These are phyloP conservation scores for Colletotrichum tropicale DNA, from an alignment of 2,329 filamentous ascomycete genomes.

Conservation along the genomic window DNA sequence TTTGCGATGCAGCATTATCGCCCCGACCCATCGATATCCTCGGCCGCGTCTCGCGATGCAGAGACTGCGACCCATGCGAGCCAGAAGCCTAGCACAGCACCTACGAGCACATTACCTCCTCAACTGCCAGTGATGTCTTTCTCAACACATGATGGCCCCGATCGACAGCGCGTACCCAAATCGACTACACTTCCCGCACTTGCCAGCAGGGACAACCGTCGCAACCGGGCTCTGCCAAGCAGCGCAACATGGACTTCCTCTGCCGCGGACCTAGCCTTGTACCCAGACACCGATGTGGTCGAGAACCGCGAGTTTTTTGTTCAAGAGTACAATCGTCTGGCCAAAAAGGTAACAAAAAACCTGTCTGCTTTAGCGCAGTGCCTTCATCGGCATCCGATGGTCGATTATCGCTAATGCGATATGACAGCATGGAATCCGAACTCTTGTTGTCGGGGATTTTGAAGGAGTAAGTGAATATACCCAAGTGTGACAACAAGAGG, in stretches of 20 bases:
- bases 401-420: neutral
- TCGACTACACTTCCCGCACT: constrained; percentile 24
- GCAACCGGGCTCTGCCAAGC: constrained; percentile 33
- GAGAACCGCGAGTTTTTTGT: constrained; percentile 54
- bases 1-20: constrained; percentile 33
- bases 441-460: constrained; percentile 40
- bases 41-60: constrained; percentile 27
- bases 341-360: constrained; percentile 52
- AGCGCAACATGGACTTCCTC: constrained; percentile 65
- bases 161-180: neutral
- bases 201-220: constrained; percentile 13
- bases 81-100: constrained; percentile 7
- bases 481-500: neutral
- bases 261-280: constrained; percentile 51
- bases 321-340: constrained; percentile 64
- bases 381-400: neutral
- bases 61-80: constrained; percentile 9
- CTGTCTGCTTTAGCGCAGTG: neutral
- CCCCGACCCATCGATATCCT: constrained; percentile 25
- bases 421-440: constrained; percentile 56
- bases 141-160: neutral
- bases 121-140: neutral
- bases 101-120: constrained; percentile 11
- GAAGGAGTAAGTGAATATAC: constrained; percentile 4
- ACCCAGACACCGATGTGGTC: constrained; percentile 54